Percentiles rank a stretch among this genome's conserved stretches.
phyloP scores from a whole-genome alignment of 495 filamentous ascomycete genomes.

The Glonium stellatum region DNA sequence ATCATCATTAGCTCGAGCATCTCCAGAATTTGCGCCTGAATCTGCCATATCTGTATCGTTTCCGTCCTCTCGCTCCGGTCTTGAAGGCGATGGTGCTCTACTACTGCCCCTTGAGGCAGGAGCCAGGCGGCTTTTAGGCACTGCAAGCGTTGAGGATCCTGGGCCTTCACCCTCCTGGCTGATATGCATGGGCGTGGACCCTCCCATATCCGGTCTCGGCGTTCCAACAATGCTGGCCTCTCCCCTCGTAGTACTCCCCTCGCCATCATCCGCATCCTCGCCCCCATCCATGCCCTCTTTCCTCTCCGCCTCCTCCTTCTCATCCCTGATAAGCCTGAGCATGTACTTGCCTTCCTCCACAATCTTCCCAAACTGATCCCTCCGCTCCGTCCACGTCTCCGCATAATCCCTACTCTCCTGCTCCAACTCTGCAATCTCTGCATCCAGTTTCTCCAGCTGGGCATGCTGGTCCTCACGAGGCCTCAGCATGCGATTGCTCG shows the following conservation, averaged over 20 bases:
- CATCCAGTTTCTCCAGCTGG: constrained; percentile 70
- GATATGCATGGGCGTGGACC: constrained; percentile 44
- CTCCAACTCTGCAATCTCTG: constrained; percentile 82
- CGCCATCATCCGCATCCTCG: constrained; percentile 58
- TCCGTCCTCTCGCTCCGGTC: constrained; percentile 8
- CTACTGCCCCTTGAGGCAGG: constrained; percentile 30
- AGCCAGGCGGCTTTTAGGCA: constrained; percentile 29
- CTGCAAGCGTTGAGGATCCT: constrained; percentile 5
- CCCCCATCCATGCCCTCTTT: constrained; percentile 65
- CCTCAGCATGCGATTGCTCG: constrained; percentile 67
- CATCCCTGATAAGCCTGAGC: constrained; percentile 78
- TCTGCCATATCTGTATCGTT: constrained; percentile 32
- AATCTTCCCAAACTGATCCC: constrained; percentile 83
- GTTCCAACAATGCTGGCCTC: constrained; percentile 54
- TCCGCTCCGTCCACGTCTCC: constrained; percentile 74
- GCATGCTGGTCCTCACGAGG: constrained; percentile 75
- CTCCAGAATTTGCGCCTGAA: constrained; percentile 33
- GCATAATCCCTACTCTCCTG: constrained; percentile 75
- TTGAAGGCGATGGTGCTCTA: constrained; percentile 40
- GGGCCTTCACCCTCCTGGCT: constrained; percentile 36
- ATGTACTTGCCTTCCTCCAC: constrained; percentile 86
- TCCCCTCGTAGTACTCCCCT: constrained; percentile 41
- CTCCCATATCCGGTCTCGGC: constrained; percentile 54
- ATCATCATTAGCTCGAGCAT: constrained; percentile 44
- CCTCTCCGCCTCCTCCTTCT: constrained; percentile 78